These are phyloP conservation scores for Penicillium sp. DNA, from an alignment of 2,329 filamentous ascomycete genomes.

Conservation along the genomic window DNA sequence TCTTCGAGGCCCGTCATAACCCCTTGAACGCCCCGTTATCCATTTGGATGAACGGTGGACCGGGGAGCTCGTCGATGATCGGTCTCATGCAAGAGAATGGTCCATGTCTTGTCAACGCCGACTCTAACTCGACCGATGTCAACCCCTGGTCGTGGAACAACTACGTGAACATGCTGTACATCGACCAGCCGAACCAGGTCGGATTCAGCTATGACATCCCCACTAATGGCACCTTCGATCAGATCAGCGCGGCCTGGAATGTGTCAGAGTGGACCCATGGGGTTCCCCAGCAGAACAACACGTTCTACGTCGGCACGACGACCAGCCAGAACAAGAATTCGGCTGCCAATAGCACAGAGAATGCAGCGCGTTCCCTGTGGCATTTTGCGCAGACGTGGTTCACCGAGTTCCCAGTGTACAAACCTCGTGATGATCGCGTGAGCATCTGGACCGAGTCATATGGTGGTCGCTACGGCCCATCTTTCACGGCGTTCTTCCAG, in stretches of 20 bases:
- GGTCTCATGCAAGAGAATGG: conserved; percentile 53
- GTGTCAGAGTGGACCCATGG: conserved; percentile 28
- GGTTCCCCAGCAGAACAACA: conserved; percentile 50
- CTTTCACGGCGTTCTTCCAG: conserved; percentile 41
- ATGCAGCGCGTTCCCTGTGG: conserved; percentile 57
- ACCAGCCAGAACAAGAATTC: conserved; percentile 44
- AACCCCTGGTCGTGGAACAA: conserved; percentile 65
- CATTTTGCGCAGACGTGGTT: conserved; percentile 62
- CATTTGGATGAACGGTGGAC: conserved; percentile 63
- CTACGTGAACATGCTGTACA: conserved; percentile 65
- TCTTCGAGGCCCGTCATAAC: conserved; percentile 57
- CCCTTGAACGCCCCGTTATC: conserved; percentile 56
- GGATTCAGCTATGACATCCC: conserved; percentile 56
- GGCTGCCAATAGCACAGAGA: conserved; percentile 52
- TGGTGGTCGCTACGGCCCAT: conserved; percentile 46
- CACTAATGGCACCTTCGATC: conserved; percentile 41
- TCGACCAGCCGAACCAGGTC: conserved; percentile 63
- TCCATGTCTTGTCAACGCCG: conserved; percentile 53
- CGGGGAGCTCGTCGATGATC: conserved; percentile 58
- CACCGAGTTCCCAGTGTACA: conserved; percentile 61
- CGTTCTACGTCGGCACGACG: conserved; percentile 54
- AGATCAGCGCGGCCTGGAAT: conserved; percentile 25
- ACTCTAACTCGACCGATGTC: conserved; percentile 50
- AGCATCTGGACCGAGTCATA: conserved; percentile 49
- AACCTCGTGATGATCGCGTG: conserved; percentile 53